Percentiles rank a stretch among this genome's conserved stretches.
Conservation (phyloP, 179 eudicot species). For the Silene coronaria region DNA sequence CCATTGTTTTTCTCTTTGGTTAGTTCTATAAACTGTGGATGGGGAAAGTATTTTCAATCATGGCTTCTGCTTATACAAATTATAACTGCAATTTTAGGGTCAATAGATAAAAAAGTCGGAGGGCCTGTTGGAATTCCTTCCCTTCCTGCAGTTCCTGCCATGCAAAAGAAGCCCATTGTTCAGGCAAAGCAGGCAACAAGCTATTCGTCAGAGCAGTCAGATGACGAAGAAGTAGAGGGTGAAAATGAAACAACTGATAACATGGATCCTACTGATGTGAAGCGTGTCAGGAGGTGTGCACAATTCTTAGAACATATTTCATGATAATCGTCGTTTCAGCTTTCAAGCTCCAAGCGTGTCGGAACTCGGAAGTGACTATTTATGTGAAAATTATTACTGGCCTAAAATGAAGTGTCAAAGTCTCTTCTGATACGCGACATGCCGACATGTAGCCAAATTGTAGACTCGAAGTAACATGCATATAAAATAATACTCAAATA, state of each 20-base stretch:
- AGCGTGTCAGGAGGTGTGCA: constrained; percentile 83
- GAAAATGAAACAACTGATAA: constrained; percentile 57
- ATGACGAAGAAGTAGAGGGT: constrained; percentile 89
- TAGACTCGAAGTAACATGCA: not conserved
- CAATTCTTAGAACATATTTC: not conserved
- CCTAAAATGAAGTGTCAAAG: not conserved
- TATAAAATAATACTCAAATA: not conserved
- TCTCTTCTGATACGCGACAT: not conserved
- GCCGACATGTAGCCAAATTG: not conserved
- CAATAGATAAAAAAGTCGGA: constrained; percentile 49
- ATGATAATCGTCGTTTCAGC: not conserved
- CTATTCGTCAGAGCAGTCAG: constrained; percentile 84
- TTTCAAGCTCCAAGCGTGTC: not conserved
- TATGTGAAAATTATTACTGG: not conserved
- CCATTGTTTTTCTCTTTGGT: not conserved
- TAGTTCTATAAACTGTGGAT: not conserved
- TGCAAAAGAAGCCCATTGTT: constrained; percentile 46
- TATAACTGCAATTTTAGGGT: constrained; percentile 26
- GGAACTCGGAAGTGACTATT: no score
- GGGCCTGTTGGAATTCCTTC: constrained; percentile 52
- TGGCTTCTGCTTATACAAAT: not conserved
- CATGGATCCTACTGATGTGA: constrained; percentile 64
- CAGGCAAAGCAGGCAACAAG: constrained; percentile 77
- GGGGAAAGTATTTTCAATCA: not conserved
- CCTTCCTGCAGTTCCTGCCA: constrained; percentile 50